Conservation (phyloP, 2,329 filamentous ascomycete genomes). For the Calonectria honghensis region DNA sequence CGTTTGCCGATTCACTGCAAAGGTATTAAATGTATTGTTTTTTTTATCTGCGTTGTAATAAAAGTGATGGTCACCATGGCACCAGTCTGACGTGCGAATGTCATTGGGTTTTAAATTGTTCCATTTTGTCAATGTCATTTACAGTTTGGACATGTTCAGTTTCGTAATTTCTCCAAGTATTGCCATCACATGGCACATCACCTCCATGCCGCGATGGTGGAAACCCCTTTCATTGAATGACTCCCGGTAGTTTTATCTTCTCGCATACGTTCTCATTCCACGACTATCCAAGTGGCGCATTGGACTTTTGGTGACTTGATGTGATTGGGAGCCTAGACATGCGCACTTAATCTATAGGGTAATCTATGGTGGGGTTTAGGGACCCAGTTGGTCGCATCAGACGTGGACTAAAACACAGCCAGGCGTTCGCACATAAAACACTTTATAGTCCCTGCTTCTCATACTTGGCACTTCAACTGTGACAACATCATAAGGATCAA, state of each 20-base stretch:
- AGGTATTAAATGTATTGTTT: background rate
- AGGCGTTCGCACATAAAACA: background rate
- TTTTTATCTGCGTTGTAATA: background rate
- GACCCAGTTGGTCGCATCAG: background rate
- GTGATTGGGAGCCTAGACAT: slow-evolving; percentile 14
- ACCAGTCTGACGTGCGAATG: background rate
- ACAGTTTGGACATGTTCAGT: background rate
- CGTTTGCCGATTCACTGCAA: too few relatives aligned
- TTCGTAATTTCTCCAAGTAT: background rate
- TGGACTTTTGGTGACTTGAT: slow-evolving; percentile 28
- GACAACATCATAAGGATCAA: slow-evolving; percentile 18
- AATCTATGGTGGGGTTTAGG: slow-evolving; percentile 81
- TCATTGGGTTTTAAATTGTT: background rate
- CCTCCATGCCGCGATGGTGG: background rate
- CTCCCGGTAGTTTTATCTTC: too few relatives aligned
- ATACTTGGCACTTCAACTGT: background rate
- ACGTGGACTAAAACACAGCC: slow-evolving; percentile 5
- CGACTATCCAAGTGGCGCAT: background rate
- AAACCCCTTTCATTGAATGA: too few relatives aligned
- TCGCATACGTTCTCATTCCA: background rate
- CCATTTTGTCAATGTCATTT: background rate
- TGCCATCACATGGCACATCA: background rate
- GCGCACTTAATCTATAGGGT: slow-evolving; percentile 74
- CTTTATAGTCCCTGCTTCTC: background rate
- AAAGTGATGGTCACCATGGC: background rate